Base-by-base conservation (phyloP, 164 flowering plant genomes). In the Annona squamosa region DNA sequence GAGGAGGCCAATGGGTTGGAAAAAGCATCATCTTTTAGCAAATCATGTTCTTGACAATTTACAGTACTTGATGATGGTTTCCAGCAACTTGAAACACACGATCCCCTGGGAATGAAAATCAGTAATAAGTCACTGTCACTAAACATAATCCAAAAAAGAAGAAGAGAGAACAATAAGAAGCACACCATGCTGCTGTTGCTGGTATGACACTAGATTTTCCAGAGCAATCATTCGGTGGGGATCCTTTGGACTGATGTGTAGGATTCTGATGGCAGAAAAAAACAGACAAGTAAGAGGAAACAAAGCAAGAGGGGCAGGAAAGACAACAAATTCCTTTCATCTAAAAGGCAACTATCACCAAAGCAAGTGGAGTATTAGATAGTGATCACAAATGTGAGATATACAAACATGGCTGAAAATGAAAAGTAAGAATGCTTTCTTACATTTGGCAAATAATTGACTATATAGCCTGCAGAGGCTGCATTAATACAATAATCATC, bases 111-210 rank as follows among this genome's bases (percentile, higher is more conserved):
- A 56, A 65, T 16, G 4, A 72, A 67, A 65, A 47, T 69, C 7
- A 37, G 7, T 9, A 46, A 44, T 72, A 68, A 72, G 63, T 26
- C 57, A 67, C 3, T 46, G 59, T 52, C 9, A 52, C 59, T 52
- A 9, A 17, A n/a, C 26, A 43, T 10, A 19, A 45, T 13, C 37
- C 44, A 65, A 47, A 72, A 61, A 65, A 9, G 41, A 72, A 65
- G 65, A 75, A 7, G 68, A 65, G 0, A 62, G 1, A 65, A 37
- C 7, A 68, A 67, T 3, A 16, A 52, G 26, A 45, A 44, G 4
- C 75, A 69, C 86, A 96, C 99, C 98, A 96, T 64, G 93, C 83
- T 17, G 98, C 92, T 71, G 91, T 94, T 45, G 95, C 86, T 48
- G 99, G 99, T 74, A 93, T 94, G 70, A 81, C 87, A 63, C 82